Evolutionary conservation across 2,329 filamentous ascomycete genomes (phyloP).

Genomic region (Trichoderma koningii): DNA sequence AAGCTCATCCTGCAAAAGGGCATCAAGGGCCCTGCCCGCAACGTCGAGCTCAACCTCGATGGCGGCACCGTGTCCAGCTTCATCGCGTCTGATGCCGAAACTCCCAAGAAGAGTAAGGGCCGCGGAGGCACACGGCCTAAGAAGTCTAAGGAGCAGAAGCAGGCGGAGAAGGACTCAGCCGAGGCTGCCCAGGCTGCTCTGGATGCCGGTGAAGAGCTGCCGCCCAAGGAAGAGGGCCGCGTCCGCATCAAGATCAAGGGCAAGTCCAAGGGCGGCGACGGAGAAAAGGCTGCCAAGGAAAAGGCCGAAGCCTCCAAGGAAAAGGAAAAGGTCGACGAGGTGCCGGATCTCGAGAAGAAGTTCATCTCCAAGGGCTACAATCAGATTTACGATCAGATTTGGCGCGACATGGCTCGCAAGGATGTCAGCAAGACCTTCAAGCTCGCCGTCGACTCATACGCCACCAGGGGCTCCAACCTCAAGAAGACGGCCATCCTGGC

Average conservation of each 20-base stretch:
- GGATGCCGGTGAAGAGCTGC: conserved; percentile 73
- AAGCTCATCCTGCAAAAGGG: conserved; percentile 85
- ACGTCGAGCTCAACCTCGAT: conserved; percentile 76
- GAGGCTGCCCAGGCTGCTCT: conserved; percentile 84
- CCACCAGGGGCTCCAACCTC: conserved; percentile 88
- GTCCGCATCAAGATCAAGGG: conserved; percentile 66
- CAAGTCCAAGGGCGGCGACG: conserved; percentile 47
- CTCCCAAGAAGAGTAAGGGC: conserved; percentile 55
- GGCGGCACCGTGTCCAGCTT: conserved; percentile 86
- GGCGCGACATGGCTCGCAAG: conserved; percentile 90
- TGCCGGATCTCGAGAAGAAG: conserved; percentile 59
- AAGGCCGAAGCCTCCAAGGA: conserved; percentile 56
- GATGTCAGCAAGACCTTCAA: conserved; percentile 92
- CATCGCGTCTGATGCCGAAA: conserved; percentile 63
- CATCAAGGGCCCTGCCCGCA: conserved; percentile 72
- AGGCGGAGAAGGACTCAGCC: conserved; percentile 78
- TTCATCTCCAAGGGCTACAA: conserved; percentile 93
- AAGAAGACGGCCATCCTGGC: conserved; percentile 97
- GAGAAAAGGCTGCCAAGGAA: conserved; percentile 43
- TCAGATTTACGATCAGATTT: conserved; percentile 96
- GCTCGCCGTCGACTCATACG: conserved; percentile 80
- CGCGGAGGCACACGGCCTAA: conserved; percentile 71
- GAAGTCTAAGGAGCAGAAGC: conserved; percentile 87
- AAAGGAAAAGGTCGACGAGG: conserved; percentile 55
- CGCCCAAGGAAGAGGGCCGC: conserved; percentile 58